Percentiles rank a stretch among this genome's conserved stretches.
These are phyloP conservation scores for Kregervanrija delftensis DNA, from an alignment of 805 yeast species.

Conservation along the genomic window DNA sequence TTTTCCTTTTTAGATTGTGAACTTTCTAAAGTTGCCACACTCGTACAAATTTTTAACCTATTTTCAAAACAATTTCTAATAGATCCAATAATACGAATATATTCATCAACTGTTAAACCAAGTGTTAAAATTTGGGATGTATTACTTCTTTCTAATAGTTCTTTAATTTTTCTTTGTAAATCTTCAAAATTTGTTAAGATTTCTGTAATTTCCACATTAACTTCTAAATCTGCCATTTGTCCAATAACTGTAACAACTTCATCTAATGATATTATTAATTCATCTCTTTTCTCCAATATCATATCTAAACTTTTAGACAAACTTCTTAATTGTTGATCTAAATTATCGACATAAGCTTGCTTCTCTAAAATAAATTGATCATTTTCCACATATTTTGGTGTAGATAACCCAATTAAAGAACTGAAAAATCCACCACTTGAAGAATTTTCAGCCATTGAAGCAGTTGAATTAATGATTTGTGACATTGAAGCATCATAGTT, in stretches of 20 bases:
- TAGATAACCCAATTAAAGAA: conserved; percentile 58
- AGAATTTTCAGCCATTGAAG: conserved; percentile 6
- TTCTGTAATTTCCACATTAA: conserved; percentile 58
- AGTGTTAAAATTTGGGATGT: conserved; percentile 81
- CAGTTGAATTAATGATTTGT: conserved; percentile 19
- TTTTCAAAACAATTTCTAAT: conserved; percentile 68
- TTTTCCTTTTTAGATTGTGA: conserved; percentile 39
- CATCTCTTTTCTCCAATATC: conserved; percentile 69
- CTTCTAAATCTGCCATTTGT: conserved; percentile 66
- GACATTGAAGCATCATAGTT: conserved; percentile 22
- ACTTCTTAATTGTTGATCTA: conserved; percentile 67
- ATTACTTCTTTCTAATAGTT: conserved; percentile 68
- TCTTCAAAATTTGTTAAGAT: conserved; percentile 65
- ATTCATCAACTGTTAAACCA: conserved; percentile 85
- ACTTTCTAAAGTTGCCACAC: conserved; percentile 38
- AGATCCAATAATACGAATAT: conserved; percentile 69
- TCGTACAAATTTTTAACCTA: conserved; percentile 50
- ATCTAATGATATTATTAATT: conserved; percentile 58
- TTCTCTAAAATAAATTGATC: conserved; percentile 73
- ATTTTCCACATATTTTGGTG: conserved; percentile 61
- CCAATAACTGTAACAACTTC: conserved; percentile 52
- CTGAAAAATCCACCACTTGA: conserved; percentile 52
- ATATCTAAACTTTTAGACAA: conserved; percentile 66
- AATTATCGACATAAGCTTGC: conserved; percentile 57
- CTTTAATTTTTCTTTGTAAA: conserved; percentile 63